These are phyloP conservation scores for Penicillium angulare DNA, from an alignment of 495 filamentous ascomycete species.

Conservation along the genomic window DNA sequence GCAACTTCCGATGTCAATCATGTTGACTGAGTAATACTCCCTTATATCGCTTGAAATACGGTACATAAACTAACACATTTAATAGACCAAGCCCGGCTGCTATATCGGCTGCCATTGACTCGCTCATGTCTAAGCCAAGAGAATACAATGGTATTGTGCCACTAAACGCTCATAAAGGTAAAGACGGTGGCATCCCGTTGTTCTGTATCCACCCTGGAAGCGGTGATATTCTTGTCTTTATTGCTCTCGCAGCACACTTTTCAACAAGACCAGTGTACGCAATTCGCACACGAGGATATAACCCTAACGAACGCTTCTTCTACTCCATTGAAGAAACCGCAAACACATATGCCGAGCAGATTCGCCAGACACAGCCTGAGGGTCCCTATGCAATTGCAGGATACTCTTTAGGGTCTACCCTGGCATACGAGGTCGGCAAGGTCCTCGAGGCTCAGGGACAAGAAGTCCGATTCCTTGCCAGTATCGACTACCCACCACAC, in stretches of 20 bases:
- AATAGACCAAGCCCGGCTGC: no score
- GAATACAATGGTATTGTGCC: conserved; percentile 34
- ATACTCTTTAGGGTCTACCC: conserved; percentile 52
- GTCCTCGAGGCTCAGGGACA: conserved; percentile 35
- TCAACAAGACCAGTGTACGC: conserved; percentile 54
- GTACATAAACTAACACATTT: no score
- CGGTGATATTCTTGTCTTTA: conserved; percentile 57
- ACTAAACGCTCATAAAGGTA: background rate
- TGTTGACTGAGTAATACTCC: conserved; percentile 33
- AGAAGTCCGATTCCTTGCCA: conserved; percentile 29
- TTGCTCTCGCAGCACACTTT: conserved; percentile 45
- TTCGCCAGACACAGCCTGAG: no score
- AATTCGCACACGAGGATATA: conserved; percentile 53
- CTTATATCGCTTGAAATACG: conserved; percentile 1
- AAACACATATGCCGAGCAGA: no score
- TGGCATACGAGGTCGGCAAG: conserved; percentile 57
- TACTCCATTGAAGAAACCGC: conserved; percentile 39
- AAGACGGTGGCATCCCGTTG: conserved; percentile 48
- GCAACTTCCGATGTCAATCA: conserved; percentile 35
- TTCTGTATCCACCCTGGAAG: conserved; percentile 59
- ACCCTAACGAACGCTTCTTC: conserved; percentile 37
- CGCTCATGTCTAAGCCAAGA: no score
- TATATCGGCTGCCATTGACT: no score
- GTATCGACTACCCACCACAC: conserved; percentile 46
- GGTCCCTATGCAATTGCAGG: conserved; percentile 59